Evolutionary conservation across 2,329 filamentous ascomycete species (phyloP).

Genomic region (Aspergillus vadensis): DNA sequence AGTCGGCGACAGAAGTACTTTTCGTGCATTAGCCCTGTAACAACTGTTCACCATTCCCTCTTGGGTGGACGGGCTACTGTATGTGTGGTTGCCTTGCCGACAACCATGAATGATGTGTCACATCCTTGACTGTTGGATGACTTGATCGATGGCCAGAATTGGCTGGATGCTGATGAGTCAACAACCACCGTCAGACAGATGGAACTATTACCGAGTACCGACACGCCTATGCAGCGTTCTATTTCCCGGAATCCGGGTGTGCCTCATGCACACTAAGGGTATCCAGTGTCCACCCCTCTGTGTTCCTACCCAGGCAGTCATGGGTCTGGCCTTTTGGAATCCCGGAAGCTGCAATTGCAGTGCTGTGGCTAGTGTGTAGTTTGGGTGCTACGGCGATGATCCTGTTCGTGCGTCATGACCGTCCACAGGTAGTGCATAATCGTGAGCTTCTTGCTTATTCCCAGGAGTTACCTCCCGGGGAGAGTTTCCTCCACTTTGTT

Average conservation of each 20-base stretch:
- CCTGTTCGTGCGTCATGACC: background rate
- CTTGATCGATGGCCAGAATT: background rate
- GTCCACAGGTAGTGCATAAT: background rate
- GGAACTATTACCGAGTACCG: background rate
- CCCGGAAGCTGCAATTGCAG: conserved; percentile 2
- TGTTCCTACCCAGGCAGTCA: background rate
- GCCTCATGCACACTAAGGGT: conserved; percentile 10
- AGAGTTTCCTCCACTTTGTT: background rate
- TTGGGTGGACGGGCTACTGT: conserved; percentile 18
- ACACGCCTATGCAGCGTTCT: background rate
- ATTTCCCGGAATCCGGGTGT: conserved; percentile 13
- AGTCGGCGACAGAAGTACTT: conserved; percentile 8
- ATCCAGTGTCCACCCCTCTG: background rate
- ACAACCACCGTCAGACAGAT: background rate
- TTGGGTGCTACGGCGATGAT: background rate
- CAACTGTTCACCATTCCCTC: conserved; percentile 11
- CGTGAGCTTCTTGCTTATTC: background rate
- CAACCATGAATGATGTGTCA: conserved; percentile 23
- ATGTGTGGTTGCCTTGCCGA: conserved; percentile 22
- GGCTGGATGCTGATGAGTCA: conserved; percentile 5
- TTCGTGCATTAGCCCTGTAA: conserved; percentile 23
- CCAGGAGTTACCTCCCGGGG: background rate
- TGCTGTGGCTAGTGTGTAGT: background rate
- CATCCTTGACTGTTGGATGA: background rate
- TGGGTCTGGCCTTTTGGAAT: background rate